A percentile compares a stretch with the other conserved stretches of the same genome.
phyloP scores from a whole-genome alignment of 2,329 filamentous ascomycete species.

The Alternaria hordeiaustralica region DNA sequence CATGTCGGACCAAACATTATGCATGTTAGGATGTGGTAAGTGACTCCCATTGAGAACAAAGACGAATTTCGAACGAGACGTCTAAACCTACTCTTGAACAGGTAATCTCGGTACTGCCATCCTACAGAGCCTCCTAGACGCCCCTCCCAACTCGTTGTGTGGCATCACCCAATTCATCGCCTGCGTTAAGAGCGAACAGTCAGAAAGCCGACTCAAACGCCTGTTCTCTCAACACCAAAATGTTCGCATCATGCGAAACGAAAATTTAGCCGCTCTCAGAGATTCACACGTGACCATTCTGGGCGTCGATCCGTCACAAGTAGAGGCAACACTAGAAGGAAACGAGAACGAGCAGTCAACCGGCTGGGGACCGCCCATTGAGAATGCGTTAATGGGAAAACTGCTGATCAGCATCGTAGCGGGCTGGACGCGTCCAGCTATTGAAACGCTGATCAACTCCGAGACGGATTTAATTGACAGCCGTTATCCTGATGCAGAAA shows the following conservation, averaged over 20 bases:
- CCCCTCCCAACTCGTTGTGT: background rate
- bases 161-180: constrained; percentile 1
- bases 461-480: no score
- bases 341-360: no score
- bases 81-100: background rate
- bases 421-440: background rate
- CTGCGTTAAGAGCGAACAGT: background rate
- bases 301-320: background rate
- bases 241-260: background rate
- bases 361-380: no score
- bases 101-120: background rate
- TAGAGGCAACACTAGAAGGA: no score
- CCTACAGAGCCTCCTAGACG: background rate
- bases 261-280: background rate
- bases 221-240: background rate
- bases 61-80: background rate
- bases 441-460: background rate
- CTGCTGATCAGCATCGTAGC: background rate
- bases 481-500: no score
- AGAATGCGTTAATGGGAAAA: no score
- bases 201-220: background rate
- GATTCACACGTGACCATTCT: background rate
- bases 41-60: background rate
- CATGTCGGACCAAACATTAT: constrained; percentile 26
- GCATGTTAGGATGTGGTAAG: constrained; percentile 41